A percentile compares a stretch with the other conserved stretches of the same genome.
phyloP scores from a whole-genome alignment of 2,329 filamentous ascomycete genomes.

The Trichoderma citrinoviride region DNA sequence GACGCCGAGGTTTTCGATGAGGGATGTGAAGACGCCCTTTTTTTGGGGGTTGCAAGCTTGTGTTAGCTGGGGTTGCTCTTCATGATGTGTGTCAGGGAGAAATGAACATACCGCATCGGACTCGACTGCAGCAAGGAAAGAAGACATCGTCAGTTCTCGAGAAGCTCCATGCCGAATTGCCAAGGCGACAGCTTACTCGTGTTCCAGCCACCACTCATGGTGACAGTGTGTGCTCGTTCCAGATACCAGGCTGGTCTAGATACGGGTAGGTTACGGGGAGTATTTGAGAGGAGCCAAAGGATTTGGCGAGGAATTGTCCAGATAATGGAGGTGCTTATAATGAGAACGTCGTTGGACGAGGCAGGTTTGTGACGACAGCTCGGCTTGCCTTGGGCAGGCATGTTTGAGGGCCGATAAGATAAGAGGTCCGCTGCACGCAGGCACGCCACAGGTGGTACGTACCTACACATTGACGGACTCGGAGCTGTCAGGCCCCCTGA shows the following conservation, averaged over 20 bases:
- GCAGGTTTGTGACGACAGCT: background rate
- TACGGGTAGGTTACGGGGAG: background rate
- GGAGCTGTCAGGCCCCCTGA: background rate
- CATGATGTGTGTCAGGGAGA: background rate
- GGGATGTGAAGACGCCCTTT: conserved; percentile 90
- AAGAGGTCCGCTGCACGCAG: conserved; percentile 16
- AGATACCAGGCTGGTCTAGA: background rate
- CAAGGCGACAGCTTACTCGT: conserved; percentile 57
- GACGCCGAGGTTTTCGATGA: conserved; percentile 87
- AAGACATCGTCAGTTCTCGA: background rate
- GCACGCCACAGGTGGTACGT: conserved; percentile 10
- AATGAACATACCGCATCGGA: conserved; percentile 74
- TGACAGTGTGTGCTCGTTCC: conserved; percentile 13
- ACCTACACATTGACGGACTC: background rate
- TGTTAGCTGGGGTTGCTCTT: background rate
- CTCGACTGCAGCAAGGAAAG: conserved; percentile 57
- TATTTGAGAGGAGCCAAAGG: too few relatives aligned
- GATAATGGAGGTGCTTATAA: too few relatives aligned
- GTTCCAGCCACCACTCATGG: conserved; percentile 85
- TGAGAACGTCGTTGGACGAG: background rate
- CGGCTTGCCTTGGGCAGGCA: background rate
- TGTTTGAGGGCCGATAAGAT: conserved; percentile 15
- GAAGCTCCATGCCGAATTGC: background rate
- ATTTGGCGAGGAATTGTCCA: background rate
- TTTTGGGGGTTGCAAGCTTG: conserved; percentile 27